Conservation (phyloP, 2,329 filamentous ascomycete species). For the Aspergillus felis region DNA sequence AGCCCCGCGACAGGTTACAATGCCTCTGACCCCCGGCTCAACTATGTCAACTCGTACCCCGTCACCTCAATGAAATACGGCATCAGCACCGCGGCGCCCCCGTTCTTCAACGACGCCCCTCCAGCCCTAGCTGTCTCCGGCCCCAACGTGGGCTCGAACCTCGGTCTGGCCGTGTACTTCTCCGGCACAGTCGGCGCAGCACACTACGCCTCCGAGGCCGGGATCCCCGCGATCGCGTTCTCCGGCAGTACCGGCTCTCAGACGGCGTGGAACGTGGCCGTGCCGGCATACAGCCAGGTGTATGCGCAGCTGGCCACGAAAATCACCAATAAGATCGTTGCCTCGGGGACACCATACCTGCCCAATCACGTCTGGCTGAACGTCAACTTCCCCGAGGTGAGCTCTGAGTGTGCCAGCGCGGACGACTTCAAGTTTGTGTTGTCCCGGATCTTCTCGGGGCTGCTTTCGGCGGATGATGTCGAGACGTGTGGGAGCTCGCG, state of each 20-base stretch:
- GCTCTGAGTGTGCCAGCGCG: conserved; percentile 48
- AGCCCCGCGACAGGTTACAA: conserved; percentile 58
- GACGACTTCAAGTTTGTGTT: conserved; percentile 62
- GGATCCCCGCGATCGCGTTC: conserved; percentile 66
- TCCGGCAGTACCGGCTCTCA: conserved; percentile 51
- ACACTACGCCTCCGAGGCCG: conserved; percentile 53
- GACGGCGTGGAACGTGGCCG: conserved; percentile 50
- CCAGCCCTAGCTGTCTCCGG: conserved; percentile 62
- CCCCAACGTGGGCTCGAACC: conserved; percentile 58
- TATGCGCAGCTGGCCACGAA: conserved; percentile 62
- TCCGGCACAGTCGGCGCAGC: conserved; percentile 68
- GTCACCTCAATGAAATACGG: conserved; percentile 62
- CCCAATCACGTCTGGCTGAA: conserved; percentile 61
- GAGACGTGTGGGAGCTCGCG: conserved; percentile 52
- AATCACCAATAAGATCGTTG: conserved; percentile 54
- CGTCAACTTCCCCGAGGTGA: conserved; percentile 61
- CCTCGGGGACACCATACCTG: conserved; percentile 59
- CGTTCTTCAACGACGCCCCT: conserved; percentile 52
- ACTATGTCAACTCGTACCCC: conserved; percentile 70
- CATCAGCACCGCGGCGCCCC: conserved; percentile 53
- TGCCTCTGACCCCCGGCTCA: conserved; percentile 53
- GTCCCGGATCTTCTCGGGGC: conserved; percentile 53
- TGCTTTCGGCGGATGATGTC: conserved; percentile 47
- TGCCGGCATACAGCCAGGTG: conserved; percentile 52
- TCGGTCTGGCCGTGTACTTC: conserved; percentile 54